These are phyloP conservation scores for Actinomortierella wolfii DNA, from an alignment of 371 early-diverging fungal species.

Conservation along the genomic window DNA sequence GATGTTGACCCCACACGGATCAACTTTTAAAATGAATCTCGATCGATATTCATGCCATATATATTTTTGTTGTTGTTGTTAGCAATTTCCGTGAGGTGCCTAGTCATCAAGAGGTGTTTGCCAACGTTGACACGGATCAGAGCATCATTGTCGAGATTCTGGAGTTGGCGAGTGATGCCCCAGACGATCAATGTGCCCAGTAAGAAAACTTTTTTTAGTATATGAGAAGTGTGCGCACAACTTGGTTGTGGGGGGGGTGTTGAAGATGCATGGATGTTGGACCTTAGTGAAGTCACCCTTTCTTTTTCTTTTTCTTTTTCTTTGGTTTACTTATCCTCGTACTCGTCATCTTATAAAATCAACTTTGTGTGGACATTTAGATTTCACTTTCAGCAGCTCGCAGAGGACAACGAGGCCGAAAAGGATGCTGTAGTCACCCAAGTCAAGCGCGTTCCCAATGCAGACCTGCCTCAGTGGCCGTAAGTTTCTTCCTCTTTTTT, in stretches of 20 bases:
- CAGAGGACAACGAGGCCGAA: constrained; percentile 77
- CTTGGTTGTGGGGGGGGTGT: neutral
- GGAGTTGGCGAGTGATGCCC: constrained; percentile 60
- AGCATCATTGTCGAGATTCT: constrained; percentile 86
- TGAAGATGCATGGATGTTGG: neutral
- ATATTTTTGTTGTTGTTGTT: constrained; percentile 4
- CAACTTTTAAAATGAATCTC: neutral
- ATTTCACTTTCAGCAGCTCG: constrained; percentile 80
- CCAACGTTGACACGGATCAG: constrained; percentile 70
- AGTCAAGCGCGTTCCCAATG: constrained; percentile 33
- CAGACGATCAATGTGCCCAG: constrained; percentile 58
- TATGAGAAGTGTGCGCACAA: constrained; percentile 1
- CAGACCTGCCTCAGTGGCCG: constrained; percentile 57
- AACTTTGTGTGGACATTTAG: constrained; percentile 48
- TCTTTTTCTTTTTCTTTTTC: neutral
- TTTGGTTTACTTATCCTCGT: constrained; percentile 1
- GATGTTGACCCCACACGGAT: neutral
- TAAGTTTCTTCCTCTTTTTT: constrained; percentile 39
- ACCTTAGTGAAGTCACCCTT: neutral
- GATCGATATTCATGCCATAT: neutral
- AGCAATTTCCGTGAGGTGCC: constrained; percentile 85
- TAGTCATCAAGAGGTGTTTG: constrained; percentile 92
- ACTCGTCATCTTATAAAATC: constrained; percentile 5
- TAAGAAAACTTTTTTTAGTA: constrained; percentile 27
- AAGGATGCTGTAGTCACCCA: constrained; percentile 44